These are phyloP conservation scores for Patellaria atrata DNA, from an alignment of 495 filamentous ascomycete genomes.

Conservation along the genomic window DNA sequence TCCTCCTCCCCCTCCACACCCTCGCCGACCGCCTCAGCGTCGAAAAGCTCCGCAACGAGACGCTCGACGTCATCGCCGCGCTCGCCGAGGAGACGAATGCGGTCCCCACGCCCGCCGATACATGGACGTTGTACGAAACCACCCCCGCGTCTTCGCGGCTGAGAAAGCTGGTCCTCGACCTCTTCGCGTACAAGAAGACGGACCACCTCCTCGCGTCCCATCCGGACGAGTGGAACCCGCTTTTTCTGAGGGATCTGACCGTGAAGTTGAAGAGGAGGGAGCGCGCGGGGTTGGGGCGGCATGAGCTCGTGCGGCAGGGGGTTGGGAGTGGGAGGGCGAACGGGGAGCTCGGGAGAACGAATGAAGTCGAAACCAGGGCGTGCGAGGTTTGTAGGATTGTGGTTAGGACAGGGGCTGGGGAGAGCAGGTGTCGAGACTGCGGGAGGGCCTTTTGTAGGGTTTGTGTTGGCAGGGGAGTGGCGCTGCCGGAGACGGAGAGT, in stretches of 20 bases:
- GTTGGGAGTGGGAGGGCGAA: constrained; percentile 13
- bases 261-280: constrained; percentile 25
- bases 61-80: constrained; percentile 26
- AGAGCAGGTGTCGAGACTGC: constrained; percentile 21
- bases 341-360: too few relatives aligned
- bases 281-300: constrained; percentile 20
- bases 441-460: constrained; percentile 20
- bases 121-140: constrained; percentile 28
- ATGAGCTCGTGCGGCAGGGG: constrained; percentile 18
- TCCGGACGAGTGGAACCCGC: constrained; percentile 29
- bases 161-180: constrained; percentile 29
- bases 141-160: constrained; percentile 20
- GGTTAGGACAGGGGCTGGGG: constrained; percentile 16
- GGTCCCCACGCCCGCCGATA: constrained; percentile 34
- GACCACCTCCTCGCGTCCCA: constrained; percentile 30
- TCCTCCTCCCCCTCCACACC: constrained; percentile 32
- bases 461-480: constrained; percentile 20
- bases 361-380: too few relatives aligned
- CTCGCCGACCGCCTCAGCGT: constrained; percentile 31
- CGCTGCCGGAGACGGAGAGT: constrained; percentile 10
- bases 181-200: constrained; percentile 38
- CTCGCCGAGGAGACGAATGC: constrained; percentile 32
- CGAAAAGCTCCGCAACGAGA: constrained; percentile 26
- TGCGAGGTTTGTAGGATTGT: constrained; percentile 25
- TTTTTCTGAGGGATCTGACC: constrained; percentile 26